Base-by-base conservation (phyloP, 352 stramenopile species). In the Phytophthora vignae region DNA sequence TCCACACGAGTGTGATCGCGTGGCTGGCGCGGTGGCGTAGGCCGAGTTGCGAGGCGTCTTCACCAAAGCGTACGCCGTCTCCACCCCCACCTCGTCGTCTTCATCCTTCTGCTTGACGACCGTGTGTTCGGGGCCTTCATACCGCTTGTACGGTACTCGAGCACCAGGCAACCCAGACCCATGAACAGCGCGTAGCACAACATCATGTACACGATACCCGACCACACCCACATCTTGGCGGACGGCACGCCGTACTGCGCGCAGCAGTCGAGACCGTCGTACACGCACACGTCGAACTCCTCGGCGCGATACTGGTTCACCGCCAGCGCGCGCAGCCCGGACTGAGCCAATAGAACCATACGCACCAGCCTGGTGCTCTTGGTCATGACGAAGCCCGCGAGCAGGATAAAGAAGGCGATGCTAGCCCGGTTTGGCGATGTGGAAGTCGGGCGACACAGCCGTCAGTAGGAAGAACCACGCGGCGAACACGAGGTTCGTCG, bases 331-430 rank as follows among this genome's bases (percentile, higher is more conserved):
- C 83, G 81, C 1, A 85, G 55, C 42, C 63, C 3, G 84, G 84
- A 59, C 88, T 82, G 12, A 91, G 72, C 71, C 76, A 53, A 19
- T 53, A 53, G 46, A 53, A 53, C 46, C 46, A 53, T 8, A 53
- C 71, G n/a, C 81, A 79, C 52, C 73, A 82, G 40, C 67, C 67
- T 7, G 81, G 75, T 64, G 19, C 68, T 63, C 48, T 84, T 83
- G 5, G 78, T 27, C 61, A 88, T 70, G 5, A 90, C 64, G 40
- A 90, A 91, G 61, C 83, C 83, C 2, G 69, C 76, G 50, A 90
- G 91, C 4, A 93, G 52, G 2, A 90, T 67, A 60, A 83, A 90
- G 60, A 92, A 61, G 5, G 71, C 38, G 9, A 90, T 63, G 6
- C 63, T 78, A 46, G 2, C 90, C 25, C 2, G 83, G 79, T 49